These are phyloP conservation scores for Tulasnella sp. DNA, from an alignment of 768 basidiomycete genomes.

Conservation along the genomic window DNA sequence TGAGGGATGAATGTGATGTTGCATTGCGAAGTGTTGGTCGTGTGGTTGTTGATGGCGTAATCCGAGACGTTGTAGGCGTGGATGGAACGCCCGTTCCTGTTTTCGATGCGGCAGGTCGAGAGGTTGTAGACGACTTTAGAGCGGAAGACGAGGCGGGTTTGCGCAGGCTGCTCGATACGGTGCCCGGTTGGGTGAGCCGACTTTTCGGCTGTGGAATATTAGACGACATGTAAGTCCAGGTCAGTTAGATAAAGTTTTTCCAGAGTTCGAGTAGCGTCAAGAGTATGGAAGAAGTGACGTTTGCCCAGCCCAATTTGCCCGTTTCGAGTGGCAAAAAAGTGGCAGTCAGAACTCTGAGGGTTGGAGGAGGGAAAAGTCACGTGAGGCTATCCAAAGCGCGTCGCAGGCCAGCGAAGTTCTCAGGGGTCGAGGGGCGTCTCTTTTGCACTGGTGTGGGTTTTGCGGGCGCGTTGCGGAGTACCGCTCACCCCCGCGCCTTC, in stretches of 20 bases:
- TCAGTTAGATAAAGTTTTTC: too few relatives aligned
- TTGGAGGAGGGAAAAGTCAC: background rate
- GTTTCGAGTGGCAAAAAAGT: conserved; percentile 3
- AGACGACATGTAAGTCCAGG: too few relatives aligned
- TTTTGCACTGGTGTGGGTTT: background rate
- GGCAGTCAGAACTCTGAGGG: conserved; percentile 1
- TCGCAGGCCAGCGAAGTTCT: background rate
- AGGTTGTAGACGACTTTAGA: background rate
- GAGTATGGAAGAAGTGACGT: background rate
- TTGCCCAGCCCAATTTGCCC: background rate
- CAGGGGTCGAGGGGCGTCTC: background rate
- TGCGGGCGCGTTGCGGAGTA: background rate
- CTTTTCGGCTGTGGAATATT: too few relatives aligned
- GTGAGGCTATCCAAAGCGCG: background rate
- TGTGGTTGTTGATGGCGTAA: background rate
- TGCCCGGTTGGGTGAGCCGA: background rate
- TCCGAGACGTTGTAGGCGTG: background rate
- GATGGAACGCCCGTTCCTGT: too few relatives aligned
- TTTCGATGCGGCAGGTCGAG: background rate
- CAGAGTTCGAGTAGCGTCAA: background rate
- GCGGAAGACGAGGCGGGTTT: background rate
- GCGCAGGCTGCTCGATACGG: background rate
- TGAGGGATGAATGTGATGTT: background rate
- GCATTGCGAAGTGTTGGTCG: conserved; percentile 6
- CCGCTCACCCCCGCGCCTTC: conserved; percentile 6